Evolutionary conservation across 2,329 filamentous ascomycete species (phyloP).

Genomic region (Claviceps spartinae): DNA sequence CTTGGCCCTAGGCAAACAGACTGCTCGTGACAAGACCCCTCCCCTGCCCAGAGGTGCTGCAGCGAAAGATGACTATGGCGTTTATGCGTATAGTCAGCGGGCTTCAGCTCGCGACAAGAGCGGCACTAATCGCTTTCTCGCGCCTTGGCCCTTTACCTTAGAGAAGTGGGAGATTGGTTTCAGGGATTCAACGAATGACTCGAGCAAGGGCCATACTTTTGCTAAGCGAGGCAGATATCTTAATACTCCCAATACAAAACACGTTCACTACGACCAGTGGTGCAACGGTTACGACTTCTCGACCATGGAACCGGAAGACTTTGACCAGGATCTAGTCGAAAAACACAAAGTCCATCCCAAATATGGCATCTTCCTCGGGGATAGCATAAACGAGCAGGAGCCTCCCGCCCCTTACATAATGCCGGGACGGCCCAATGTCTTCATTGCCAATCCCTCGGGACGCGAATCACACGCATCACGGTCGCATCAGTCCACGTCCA

Average conservation of each 20-base stretch:
- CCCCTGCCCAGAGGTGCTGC: slow-evolving; percentile 25
- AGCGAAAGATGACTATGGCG: slow-evolving; percentile 38
- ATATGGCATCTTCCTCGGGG: slow-evolving; percentile 37
- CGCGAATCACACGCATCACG: slow-evolving; percentile 36
- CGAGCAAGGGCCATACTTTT: slow-evolving; percentile 37
- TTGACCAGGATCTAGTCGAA: slow-evolving; percentile 36
- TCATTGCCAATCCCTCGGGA: slow-evolving; percentile 32
- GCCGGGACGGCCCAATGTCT: slow-evolving; percentile 34
- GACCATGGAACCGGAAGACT: slow-evolving; percentile 31
- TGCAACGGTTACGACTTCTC: slow-evolving; percentile 40
- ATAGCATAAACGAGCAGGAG: slow-evolving; percentile 32
- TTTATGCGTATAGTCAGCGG: slow-evolving; percentile 28
- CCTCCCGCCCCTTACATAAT: slow-evolving; percentile 26
- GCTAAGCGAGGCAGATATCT: slow-evolving; percentile 40
- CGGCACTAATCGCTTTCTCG: slow-evolving; percentile 40
- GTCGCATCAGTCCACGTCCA: slow-evolving; percentile 23
- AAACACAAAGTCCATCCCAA: slow-evolving; percentile 38
- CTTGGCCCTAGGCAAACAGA: slow-evolving; percentile 15
- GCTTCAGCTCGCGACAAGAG: slow-evolving; percentile 27
- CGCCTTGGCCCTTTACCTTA: slow-evolving; percentile 32
- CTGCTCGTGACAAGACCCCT: slow-evolving; percentile 24
- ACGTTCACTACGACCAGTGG: slow-evolving; percentile 40
- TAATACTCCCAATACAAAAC: slow-evolving; percentile 38
- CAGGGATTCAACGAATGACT: slow-evolving; percentile 43
- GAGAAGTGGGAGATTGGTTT: slow-evolving; percentile 44